phyloP scores from a whole-genome alignment of 2,329 filamentous ascomycete species.

The Beauveria brongniartii region DNA sequence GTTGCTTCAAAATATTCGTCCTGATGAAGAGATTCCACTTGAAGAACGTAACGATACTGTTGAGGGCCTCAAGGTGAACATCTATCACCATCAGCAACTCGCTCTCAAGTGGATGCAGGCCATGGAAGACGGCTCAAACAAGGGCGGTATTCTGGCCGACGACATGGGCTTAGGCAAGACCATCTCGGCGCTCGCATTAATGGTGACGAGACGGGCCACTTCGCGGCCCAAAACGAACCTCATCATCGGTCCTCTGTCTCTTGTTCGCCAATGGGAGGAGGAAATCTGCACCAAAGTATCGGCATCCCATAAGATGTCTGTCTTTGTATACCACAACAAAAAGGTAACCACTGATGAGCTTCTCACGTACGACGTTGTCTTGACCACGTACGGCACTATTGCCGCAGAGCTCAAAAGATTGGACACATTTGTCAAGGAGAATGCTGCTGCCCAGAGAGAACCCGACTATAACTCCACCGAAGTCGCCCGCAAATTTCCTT shows the following conservation, averaged over 20 bases:
- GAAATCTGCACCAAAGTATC: constrained; percentile 69
- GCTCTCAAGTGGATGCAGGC: constrained; percentile 76
- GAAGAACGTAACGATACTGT: constrained; percentile 62
- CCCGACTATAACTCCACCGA: constrained; percentile 29
- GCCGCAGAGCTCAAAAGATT: constrained; percentile 52
- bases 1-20: constrained; percentile 63
- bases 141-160: constrained; percentile 84
- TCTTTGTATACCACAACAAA: constrained; percentile 65
- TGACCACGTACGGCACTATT: constrained; percentile 83
- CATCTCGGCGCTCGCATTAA: constrained; percentile 71
- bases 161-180: constrained; percentile 94
- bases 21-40: constrained; percentile 57
- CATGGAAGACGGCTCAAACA: constrained; percentile 70
- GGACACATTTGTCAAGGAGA: constrained; percentile 42
- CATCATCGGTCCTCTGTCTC: constrained; percentile 70
- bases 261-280: constrained; percentile 77
- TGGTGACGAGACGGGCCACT: constrained; percentile 57
- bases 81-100: constrained; percentile 79
- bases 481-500: constrained; percentile 35
- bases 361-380: constrained; percentile 63
- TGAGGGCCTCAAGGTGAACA: constrained; percentile 53
- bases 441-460: constrained; percentile 27
- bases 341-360: constrained; percentile 54
- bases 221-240: constrained; percentile 56
- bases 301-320: constrained; percentile 47